Base-by-base conservation (phyloP, 2,329 filamentous ascomycete genomes). In the Ceratocystis diversiconidia region DNA sequence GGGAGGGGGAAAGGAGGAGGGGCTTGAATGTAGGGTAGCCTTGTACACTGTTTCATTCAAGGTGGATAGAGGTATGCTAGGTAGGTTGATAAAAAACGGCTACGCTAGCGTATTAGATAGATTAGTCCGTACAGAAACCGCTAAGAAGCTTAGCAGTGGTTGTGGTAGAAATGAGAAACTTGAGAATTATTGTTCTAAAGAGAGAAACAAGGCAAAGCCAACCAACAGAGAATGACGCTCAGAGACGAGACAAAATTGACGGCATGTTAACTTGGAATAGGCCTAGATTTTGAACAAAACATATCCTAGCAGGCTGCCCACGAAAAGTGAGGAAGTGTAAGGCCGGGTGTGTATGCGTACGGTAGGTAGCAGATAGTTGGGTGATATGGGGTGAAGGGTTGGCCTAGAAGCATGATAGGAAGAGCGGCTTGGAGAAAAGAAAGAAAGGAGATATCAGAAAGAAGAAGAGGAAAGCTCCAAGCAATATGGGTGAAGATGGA, bases 261-360 rank as follows among this genome's bases (percentile, higher is more conserved):
- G 28, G 55, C 12, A 59, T 36, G 17, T 8, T 17, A 59, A 52
- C 48, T 32, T 32, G 55, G 55, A 59, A 59, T 36, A 59, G 25
- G 55, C 55, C 22, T 32, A 59, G 55, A 59, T 59, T 59, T 59
- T 59, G 55, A 59, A 59, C 17, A 32, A 59, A n/a, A 15, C 55
- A 59, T 59, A 36, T 59, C 55, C 55, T 8, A n/a, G 55, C 28
- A 59, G 22, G 12, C n/a, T 59, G 12, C 36, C 36, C 36, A 41
- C 36, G 17, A 36, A 59, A n/a, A 7, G 15, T 6, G 30, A 59
- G 55, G 28, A 36, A 59, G 7, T 15, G 2, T n/a, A 59, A n/a
- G 28, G 5, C 28, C n/a, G 17, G 52, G 28, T 19, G 52, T 59
- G 52, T 59, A 57, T 57, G 19, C 17, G 52, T 28, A 36, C 30